A percentile compares a stretch with the other conserved stretches of the same genome.
phyloP scores from a whole-genome alignment of 2,329 filamentous ascomycete genomes.

The Fusarium sp. region DNA sequence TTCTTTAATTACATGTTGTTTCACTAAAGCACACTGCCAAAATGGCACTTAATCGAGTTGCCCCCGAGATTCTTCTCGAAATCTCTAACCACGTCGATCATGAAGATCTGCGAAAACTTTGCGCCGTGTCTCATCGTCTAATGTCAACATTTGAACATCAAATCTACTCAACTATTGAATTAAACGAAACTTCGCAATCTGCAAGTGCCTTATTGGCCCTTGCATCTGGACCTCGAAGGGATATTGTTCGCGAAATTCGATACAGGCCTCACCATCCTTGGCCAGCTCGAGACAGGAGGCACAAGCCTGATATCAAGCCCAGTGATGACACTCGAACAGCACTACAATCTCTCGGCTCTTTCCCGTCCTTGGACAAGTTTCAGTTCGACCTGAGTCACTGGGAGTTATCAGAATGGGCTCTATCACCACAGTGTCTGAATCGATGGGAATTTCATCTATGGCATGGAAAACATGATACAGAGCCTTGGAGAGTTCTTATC shows the following conservation, averaged over 20 bases:
- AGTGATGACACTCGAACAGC: not conserved
- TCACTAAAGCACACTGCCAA: too few relatives aligned
- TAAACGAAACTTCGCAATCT: not conserved
- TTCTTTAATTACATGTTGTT: not conserved
- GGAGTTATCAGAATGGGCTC: not conserved
- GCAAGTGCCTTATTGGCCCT: not conserved
- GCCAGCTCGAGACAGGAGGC: not conserved
- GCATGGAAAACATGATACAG: not conserved
- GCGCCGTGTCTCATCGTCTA: not conserved
- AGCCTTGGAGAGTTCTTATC: slow-evolving; percentile 1
- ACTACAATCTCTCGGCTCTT: not conserved
- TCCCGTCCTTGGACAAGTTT: not conserved
- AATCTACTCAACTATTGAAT: not conserved
- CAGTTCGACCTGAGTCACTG: not conserved
- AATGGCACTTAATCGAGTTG: not conserved
- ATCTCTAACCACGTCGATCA: not conserved
- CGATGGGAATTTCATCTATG: not conserved
- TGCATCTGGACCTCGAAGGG: not conserved
- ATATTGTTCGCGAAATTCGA: not conserved
- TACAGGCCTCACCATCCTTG: slow-evolving; percentile 4
- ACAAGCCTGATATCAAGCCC: not conserved
- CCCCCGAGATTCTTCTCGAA: not conserved
- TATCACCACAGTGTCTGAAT: not conserved
- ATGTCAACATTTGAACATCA: not conserved
- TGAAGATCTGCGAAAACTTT: not conserved